phyloP scores from a whole-genome alignment of 1,284 basidiomycete genomes.

The Melampsora larici-populina region DNA sequence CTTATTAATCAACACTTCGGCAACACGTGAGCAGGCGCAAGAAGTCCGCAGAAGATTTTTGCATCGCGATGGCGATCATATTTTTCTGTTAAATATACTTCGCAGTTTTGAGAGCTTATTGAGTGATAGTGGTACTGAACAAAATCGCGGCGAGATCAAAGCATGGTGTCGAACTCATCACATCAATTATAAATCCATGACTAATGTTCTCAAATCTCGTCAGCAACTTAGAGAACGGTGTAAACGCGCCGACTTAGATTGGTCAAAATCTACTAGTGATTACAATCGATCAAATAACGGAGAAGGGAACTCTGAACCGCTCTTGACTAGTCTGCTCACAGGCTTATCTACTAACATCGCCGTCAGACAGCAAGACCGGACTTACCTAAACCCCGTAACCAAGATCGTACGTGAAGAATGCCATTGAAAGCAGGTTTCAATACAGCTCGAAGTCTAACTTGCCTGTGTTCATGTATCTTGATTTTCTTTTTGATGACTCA shows the following conservation, averaged over 20 bases:
- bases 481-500: slow-evolving; percentile 50
- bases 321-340: slow-evolving; percentile 58
- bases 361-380: slow-evolving; percentile 72
- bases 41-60: slow-evolving; percentile 58
- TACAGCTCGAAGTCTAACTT: no score
- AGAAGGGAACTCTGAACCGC: slow-evolving; percentile 49
- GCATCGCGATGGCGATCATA: slow-evolving; percentile 51
- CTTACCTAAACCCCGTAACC: slow-evolving; percentile 64
- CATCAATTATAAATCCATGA: slow-evolving; percentile 48
- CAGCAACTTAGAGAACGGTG: slow-evolving; percentile 50
- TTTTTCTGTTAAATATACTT: slow-evolving; percentile 51
- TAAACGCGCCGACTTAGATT: slow-evolving; percentile 47
- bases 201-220: slow-evolving; percentile 47
- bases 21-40: slow-evolving; percentile 56
- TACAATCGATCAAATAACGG: background rate
- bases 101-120: slow-evolving; percentile 58
- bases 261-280: slow-evolving; percentile 44
- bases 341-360: slow-evolving; percentile 80
- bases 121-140: slow-evolving; percentile 43
- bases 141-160: slow-evolving; percentile 46
- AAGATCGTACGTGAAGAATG: background rate
- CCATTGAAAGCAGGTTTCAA: background rate
- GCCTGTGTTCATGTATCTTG: background rate
- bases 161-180: slow-evolving; percentile 80
- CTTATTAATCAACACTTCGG: slow-evolving; percentile 56